Base-by-base conservation (phyloP, 495 filamentous ascomycete genomes). In the Gamarada debralockiae region DNA sequence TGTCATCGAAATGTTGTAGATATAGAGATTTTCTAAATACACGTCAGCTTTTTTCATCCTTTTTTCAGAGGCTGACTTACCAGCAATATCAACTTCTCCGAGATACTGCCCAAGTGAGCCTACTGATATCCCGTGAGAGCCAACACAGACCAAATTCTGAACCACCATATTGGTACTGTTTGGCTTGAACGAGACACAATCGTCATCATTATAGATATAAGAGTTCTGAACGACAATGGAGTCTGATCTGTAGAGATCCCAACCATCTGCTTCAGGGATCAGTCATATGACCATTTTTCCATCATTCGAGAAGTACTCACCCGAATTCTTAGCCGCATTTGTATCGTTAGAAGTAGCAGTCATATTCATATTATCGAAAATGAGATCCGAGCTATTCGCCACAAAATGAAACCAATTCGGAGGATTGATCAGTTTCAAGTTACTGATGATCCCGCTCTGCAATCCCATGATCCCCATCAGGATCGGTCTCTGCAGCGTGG, bases 181-280 rank as follows among this genome's bases (percentile, higher is more conserved):
- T 2, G 84, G 84, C 64, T 89, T 87, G 73, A 87, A 86, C 14
- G 81, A 81, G 21, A 87, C 83, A 52, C 84, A 87, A 55, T 87
- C 81, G 56, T 89, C 83, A 20, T 79, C 80, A 45, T 88, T 87
- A 55, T 80, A 69, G 52, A 89, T 77, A 13, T 76, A 69, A 3
- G 77, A 82, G 63, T 89, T 76, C 57, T 86, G 82, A 36, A 87
- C 85, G 1, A 83, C 77, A 45, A 84, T 76, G 27, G 79, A 76
- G 0, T 65, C 60, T 6, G 75, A 80, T 6, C 81, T 75, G 60
- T 85, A 87, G 9, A 78, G 77, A 59, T 86, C 84, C 82, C 81
- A 85, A 40, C 81, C 82, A 63, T 85, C 47, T 53, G 31, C 34
- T 20, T 13, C 1, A 79, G n/a, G n/a, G n/a, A n/a, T n/a, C n/a